These are phyloP conservation scores for Flaveria trinervia DNA, from an alignment of 129 eudicot species.

Conservation along the genomic window DNA sequence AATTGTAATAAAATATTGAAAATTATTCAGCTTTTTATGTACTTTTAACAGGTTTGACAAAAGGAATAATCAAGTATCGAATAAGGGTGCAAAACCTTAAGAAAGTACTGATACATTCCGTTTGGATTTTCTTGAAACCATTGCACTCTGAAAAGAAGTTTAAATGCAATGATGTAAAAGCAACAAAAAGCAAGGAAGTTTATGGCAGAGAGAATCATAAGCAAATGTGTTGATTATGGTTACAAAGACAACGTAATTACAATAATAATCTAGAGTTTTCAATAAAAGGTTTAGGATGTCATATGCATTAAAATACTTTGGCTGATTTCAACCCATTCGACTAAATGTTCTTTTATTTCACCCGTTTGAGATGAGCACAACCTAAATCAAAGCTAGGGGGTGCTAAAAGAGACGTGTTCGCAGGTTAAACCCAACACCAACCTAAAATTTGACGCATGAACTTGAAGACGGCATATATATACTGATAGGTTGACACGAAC, in stretches of 20 bases:
- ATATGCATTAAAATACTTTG: background rate
- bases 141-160: constrained; percentile 47
- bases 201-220: no score
- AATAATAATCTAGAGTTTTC: background rate
- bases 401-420: no score
- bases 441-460: no score
- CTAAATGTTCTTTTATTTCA: background rate
- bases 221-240: background rate
- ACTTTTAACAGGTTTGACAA: background rate
- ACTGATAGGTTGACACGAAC: no score
- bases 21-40: background rate
- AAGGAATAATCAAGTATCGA: background rate
- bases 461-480: no score
- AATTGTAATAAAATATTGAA: constrained; percentile 9
- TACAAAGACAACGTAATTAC: background rate
- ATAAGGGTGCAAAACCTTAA: constrained; percentile 51
- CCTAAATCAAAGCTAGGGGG: background rate
- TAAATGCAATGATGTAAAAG: constrained; percentile 10
- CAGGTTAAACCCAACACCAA: no score
- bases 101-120: constrained; percentile 84
- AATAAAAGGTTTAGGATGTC: background rate
- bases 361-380: background rate
- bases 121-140: constrained; percentile 64
- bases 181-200: background rate
- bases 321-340: background rate